Base-by-base conservation (phyloP, 1,284 basidiomycete genomes). In the Cronartium ribicola region DNA sequence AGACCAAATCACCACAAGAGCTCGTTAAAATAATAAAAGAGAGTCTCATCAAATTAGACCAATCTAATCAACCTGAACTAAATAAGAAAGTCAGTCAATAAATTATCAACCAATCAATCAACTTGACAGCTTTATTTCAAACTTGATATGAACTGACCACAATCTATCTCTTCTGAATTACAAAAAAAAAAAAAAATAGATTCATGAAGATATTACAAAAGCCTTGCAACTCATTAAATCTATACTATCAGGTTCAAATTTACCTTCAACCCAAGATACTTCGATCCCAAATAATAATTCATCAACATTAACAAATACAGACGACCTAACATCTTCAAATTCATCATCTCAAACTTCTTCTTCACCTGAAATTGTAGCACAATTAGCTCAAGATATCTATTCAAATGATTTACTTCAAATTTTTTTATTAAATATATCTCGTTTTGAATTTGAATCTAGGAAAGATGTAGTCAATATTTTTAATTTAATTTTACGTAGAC, bases 401-500 rank as follows among this genome's bases (percentile, higher is more conserved):
- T 88, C 88, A 76, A 90, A 90, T 73, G 92, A 98, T 80, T 85
- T 98, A 29, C 85, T 99, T 10, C 86, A 89, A 76, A 84, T 88
- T 65, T 87, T 98, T 76, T 88, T 98, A 17, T 83, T 87, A 63
- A 88, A 91, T 81, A 90, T 98, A 78, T 87, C 83, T 43, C 87
- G 88, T 48, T 90, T 98, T 80, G 96, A 99, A 80, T 99, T 98
- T 80, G 96, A 99, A 83, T 84, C 85, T 5, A 83, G 84, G 66
- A 98, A 98, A 83, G 96, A 98, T 79, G 92, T 95, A 40, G 91
- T 94, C 0, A 92, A 94, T 82, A 95, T 98, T 79, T 98, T 96
- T 86, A 95, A 91, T 83, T 90, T 90, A 78, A 87, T 99, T n/a
- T 85, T 98, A 3, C 88, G 94, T 68, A 86, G 96, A 63, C 94